A percentile compares a stretch with the other conserved stretches of the same genome.
Conservation (phyloP, 305 asterid genomes). For the Solanum chacoense region DNA sequence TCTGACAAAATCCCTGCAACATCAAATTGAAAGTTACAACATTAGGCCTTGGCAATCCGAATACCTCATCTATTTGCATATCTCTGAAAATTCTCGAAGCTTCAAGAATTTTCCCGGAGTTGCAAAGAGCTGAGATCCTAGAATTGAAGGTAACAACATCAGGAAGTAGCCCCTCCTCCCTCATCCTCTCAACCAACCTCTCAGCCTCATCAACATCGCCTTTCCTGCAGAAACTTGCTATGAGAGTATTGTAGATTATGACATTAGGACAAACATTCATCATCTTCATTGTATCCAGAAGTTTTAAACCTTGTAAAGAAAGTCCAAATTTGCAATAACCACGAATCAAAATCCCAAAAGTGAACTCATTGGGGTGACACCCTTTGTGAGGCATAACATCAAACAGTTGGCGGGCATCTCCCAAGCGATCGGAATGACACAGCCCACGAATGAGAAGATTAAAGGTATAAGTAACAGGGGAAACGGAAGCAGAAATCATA, state of each 20-base stretch:
- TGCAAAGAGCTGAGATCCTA: slow-evolving; percentile 79
- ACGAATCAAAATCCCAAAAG: slow-evolving; percentile 62
- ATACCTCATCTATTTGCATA: slow-evolving; percentile 62
- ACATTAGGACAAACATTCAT: slow-evolving; percentile 40
- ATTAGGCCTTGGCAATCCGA: slow-evolving; percentile 71
- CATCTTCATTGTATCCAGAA: slow-evolving; percentile 50
- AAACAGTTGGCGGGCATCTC: slow-evolving; percentile 61
- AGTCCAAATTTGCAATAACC: slow-evolving; percentile 61
- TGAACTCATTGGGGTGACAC: slow-evolving; percentile 63
- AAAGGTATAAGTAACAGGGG: slow-evolving; percentile 57
- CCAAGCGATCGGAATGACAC: slow-evolving; percentile 49
- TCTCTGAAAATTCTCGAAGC: slow-evolving; percentile 88
- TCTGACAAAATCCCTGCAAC: slow-evolving; percentile 68
- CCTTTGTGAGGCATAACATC: slow-evolving; percentile 67
- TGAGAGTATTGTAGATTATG: slow-evolving; percentile 68
- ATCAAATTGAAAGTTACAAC: slow-evolving; percentile 60
- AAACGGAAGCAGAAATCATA: slow-evolving; percentile 45
- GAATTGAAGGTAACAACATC: slow-evolving; percentile 74
- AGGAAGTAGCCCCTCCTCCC: slow-evolving; percentile 67
- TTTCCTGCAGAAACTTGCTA: slow-evolving; percentile 53
- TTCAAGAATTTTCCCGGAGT: slow-evolving; percentile 60
- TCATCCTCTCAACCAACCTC: slow-evolving; percentile 74
- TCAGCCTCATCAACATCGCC: slow-evolving; percentile 70
- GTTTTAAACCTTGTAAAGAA: slow-evolving; percentile 49
- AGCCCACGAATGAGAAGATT: slow-evolving; percentile 57